Conservation (phyloP, 225 moss, liverwort and hornwort species). For the Physcomitrellopsis africana region DNA sequence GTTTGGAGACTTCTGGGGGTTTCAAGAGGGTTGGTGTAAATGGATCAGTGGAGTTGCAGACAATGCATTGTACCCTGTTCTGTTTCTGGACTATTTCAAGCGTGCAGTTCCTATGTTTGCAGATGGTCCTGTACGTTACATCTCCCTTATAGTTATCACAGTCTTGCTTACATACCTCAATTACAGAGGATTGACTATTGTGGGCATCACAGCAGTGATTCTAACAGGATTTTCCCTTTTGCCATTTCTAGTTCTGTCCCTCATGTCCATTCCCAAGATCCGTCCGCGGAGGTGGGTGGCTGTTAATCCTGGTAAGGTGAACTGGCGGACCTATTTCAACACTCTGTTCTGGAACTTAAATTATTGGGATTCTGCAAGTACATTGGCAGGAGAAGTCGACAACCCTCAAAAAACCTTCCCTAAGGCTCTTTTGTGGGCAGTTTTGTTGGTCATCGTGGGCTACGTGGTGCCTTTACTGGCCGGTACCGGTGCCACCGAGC, state of each 20-base stretch:
- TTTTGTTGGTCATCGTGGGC: constrained; percentile 74
- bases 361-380: constrained; percentile 83
- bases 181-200: constrained; percentile 71
- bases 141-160: constrained; percentile 59
- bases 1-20: constrained; percentile 82
- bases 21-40: constrained; percentile 75
- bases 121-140: constrained; percentile 47
- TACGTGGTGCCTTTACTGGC: constrained; percentile 89
- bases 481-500: constrained; percentile 71
- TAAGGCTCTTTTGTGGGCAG: constrained; percentile 71
- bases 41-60: constrained; percentile 73
- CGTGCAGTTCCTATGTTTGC: constrained; percentile 59
- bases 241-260: constrained; percentile 52
- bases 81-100: constrained; percentile 72
- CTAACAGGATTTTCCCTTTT: constrained; percentile 65
- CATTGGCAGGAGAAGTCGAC: constrained; percentile 96
- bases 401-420: constrained; percentile 84
- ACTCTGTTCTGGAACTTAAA: constrained; percentile 78
- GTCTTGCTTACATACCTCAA: constrained; percentile 59
- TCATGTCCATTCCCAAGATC: constrained; percentile 56
- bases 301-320: constrained; percentile 40
- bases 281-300: constrained; percentile 54
- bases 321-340: constrained; percentile 69
- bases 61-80: constrained; percentile 67
- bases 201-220: constrained; percentile 63